Conservation (phyloP, 148 eudicot species). For the Silene conica region DNA sequence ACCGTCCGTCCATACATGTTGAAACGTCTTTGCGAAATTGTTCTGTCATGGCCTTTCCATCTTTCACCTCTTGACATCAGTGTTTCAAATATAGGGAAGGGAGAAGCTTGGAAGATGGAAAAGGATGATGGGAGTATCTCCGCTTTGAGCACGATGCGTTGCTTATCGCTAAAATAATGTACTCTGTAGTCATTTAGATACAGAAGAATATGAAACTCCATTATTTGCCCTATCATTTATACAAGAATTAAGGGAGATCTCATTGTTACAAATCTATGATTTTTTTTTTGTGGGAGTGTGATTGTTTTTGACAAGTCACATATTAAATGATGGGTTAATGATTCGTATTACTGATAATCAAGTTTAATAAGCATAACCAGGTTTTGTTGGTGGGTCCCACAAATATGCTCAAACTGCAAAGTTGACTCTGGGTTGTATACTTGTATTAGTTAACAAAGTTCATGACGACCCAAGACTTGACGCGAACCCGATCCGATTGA, state of each 20-base stretch:
- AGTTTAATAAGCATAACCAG: neutral
- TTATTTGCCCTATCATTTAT: no score
- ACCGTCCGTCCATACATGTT: neutral
- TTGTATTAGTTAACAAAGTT: neutral
- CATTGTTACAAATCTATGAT: neutral
- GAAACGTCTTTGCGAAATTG: no score
- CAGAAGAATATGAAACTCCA: neutral
- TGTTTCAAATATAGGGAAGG: constrained; percentile 36
- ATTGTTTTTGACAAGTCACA: no score
- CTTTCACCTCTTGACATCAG: neutral
- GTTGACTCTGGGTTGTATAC: neutral
- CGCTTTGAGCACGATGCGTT: constrained; percentile 23
- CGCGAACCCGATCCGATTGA: no score
- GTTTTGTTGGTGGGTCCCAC: neutral
- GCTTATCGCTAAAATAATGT: neutral
- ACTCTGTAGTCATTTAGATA: neutral
- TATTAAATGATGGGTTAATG: neutral
- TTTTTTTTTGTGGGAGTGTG: neutral
- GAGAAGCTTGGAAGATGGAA: constrained; percentile 77
- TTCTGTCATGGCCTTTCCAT: no score
- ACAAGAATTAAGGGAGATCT: neutral
- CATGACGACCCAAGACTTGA: neutral
- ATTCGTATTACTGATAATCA: neutral
- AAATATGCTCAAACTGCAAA: neutral
- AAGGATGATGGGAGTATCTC: constrained; percentile 24